A percentile compares a stretch with the other conserved stretches of the same genome.
Evolutionary conservation across 2,329 filamentous ascomycete species (phyloP).

Genomic region (Clarireedia homoeocarpa): DNA sequence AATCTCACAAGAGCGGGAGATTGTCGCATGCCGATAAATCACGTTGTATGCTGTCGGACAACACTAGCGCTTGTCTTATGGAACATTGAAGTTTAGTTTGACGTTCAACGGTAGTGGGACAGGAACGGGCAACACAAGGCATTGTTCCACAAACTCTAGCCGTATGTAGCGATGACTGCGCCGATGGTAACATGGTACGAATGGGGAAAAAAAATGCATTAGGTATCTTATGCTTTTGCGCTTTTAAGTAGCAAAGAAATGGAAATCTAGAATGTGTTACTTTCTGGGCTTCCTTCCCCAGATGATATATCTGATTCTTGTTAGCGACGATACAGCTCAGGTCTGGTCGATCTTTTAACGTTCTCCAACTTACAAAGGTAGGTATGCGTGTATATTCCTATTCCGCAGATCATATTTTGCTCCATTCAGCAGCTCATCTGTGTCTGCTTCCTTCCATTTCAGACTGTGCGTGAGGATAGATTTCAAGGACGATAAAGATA

Average conservation of each 20-base stretch:
- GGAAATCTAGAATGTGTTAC: not conserved
- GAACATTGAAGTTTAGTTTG: not conserved
- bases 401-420: not conserved
- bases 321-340: not conserved
- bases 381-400: not conserved
- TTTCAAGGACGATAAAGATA: not conserved
- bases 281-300: not conserved
- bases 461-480: not conserved
- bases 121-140: not conserved
- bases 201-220: too few relatives aligned
- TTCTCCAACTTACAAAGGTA: not conserved
- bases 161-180: too few relatives aligned
- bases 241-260: not conserved
- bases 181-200: too few relatives aligned
- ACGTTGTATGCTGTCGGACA: not conserved
- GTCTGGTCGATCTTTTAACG: too few relatives aligned
- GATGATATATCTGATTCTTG: not conserved
- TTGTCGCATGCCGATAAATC: not conserved
- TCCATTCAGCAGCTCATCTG: not conserved
- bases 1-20: too few relatives aligned
- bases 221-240: not conserved
- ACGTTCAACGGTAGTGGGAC: not conserved
- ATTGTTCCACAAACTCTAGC: too few relatives aligned
- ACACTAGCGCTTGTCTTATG: not conserved
- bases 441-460: not conserved